Percentiles rank a stretch among this genome's conserved stretches.
Evolutionary conservation across 1,284 basidiomycete genomes (phyloP).

Genomic region (Ceratobasidium papillatum): DNA sequence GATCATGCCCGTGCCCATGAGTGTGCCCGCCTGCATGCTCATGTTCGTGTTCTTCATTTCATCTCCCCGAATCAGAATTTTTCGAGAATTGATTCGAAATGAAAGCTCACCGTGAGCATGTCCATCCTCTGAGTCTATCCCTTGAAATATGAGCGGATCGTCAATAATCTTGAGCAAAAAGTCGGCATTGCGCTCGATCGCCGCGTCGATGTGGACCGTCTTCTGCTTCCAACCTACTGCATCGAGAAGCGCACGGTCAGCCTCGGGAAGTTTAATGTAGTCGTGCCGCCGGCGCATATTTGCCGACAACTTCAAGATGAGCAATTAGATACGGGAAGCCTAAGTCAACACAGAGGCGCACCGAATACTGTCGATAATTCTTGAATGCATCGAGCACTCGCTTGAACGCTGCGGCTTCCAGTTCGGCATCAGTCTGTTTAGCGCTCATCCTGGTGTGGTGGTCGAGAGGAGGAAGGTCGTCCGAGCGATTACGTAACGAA

Average conservation of each 20-base stretch:
- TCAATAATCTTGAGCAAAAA: slow-evolving; percentile 72
- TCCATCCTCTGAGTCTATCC: slow-evolving; percentile 31
- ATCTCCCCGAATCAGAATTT: neutral
- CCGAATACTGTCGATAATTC: slow-evolving; percentile 33
- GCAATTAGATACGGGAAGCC: neutral
- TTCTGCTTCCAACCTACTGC: slow-evolving; percentile 71
- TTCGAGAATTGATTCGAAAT: neutral
- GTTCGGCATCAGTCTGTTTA: slow-evolving; percentile 36
- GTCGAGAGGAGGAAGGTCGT: neutral
- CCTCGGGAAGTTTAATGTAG: slow-evolving; percentile 65
- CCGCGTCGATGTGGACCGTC: slow-evolving; percentile 70
- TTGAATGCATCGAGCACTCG: slow-evolving; percentile 32
- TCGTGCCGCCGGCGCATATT: slow-evolving; percentile 81
- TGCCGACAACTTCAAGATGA: slow-evolving; percentile 66
- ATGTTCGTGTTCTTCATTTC: slow-evolving; percentile 23
- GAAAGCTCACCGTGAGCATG: slow-evolving; percentile 25
- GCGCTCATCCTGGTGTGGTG: slow-evolving; percentile 25
- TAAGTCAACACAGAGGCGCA: neutral
- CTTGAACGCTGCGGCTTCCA: slow-evolving; percentile 27
- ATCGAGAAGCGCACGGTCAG: slow-evolving; percentile 69
- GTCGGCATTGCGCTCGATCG: slow-evolving; percentile 73
- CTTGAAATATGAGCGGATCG: slow-evolving; percentile 75
- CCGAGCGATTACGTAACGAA: slow-evolving; percentile 26
- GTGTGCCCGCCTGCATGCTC: slow-evolving; percentile 43
- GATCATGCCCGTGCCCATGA: slow-evolving; percentile 45